Conservation (phyloP, 371 early-diverging fungal genomes). For the Paraphysoderma sedebokerense region DNA sequence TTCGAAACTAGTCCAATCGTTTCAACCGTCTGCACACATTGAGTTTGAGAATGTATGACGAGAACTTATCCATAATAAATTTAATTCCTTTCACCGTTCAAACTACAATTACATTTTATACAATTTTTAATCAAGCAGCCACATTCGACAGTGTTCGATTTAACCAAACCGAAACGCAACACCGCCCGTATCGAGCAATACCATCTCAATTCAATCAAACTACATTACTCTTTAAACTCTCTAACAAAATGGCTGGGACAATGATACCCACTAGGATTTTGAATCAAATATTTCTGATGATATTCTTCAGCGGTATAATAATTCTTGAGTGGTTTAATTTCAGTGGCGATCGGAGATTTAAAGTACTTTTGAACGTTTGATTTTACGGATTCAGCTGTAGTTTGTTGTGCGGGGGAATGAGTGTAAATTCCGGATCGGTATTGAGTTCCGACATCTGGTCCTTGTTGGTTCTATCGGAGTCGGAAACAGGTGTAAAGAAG, state of each 20-base stretch:
- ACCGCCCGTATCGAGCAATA: too few species aligned
- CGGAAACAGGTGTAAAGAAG: background rate
- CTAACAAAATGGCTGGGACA: constrained; percentile 28
- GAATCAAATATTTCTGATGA: constrained; percentile 61
- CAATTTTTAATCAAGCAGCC: too few species aligned
- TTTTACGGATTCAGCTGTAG: constrained; percentile 50
- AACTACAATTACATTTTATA: too few species aligned
- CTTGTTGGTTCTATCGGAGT: constrained; percentile 18
- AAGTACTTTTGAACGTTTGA: constrained; percentile 38
- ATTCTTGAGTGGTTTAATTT: constrained; percentile 44
- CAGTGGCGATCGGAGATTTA: constrained; percentile 44
- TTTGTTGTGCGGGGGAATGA: constrained; percentile 48
- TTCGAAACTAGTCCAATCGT: too few species aligned
- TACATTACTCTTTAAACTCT: background rate
- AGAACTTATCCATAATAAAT: too few species aligned
- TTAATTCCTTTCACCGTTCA: too few species aligned
- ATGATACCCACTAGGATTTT: constrained; percentile 28
- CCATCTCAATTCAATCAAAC: too few species aligned
- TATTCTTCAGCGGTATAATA: constrained; percentile 80
- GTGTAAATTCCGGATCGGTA: constrained; percentile 79
- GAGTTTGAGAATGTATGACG: too few species aligned
- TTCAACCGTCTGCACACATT: too few species aligned
- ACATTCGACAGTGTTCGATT: too few species aligned
- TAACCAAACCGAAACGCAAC: too few species aligned
- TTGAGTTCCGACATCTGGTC: constrained; percentile 59